Conservation (phyloP, 169 alveolate genomes). For the Besnoitia besnoiti region DNA sequence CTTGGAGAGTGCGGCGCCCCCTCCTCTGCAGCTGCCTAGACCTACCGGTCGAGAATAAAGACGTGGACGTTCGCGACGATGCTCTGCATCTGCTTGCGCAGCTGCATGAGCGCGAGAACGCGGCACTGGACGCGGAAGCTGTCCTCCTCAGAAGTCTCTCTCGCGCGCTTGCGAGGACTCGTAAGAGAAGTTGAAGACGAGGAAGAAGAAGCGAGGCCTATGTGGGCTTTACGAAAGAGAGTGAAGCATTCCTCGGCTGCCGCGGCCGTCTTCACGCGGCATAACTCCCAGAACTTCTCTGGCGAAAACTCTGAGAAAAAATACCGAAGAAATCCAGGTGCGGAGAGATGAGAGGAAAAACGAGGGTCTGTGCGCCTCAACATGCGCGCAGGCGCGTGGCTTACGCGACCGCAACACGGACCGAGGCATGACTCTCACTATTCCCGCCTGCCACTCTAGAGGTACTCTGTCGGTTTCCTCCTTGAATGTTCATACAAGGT, state of each 20-base stretch:
- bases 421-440: no score
- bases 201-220: not conserved
- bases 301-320: not conserved
- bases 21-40: not conserved
- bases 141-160: not conserved
- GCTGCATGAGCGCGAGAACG: constrained; percentile 11
- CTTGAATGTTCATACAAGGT: no score
- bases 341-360: not conserved
- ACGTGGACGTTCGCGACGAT: not conserved
- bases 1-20: no score
- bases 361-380: no score
- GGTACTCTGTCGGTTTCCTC: no score
- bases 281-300: not conserved
- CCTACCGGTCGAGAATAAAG: not conserved
- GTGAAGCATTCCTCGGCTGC: not conserved
- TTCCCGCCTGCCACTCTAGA: no score
- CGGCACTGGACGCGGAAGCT: not conserved
- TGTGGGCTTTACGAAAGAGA: not conserved
- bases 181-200: no score
- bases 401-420: no score
- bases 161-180: not conserved
- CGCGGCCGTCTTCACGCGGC: not conserved
- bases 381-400: no score
- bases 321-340: not conserved
- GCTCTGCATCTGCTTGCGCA: not conserved